phyloP scores from a whole-genome alignment of 768 basidiomycete species.

The Phallus indusiatus region DNA sequence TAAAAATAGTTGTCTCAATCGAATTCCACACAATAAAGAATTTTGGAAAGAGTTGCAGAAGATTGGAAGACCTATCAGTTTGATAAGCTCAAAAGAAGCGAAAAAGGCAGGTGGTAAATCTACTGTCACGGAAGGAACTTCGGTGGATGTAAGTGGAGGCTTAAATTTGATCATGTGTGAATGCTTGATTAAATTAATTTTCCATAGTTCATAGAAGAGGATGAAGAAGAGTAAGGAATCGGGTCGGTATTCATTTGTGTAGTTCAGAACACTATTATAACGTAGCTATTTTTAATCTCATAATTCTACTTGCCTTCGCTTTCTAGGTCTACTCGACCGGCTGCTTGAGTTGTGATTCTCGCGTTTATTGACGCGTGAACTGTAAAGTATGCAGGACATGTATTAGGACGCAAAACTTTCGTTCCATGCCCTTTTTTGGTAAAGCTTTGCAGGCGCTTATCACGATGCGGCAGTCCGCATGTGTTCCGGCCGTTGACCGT shows the following conservation, averaged over 20 bases:
- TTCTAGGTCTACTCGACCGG: not conserved
- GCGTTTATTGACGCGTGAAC: not conserved
- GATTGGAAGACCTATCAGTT: constrained; percentile 41
- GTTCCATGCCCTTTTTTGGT: too few relatives aligned
- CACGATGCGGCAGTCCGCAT: too few relatives aligned
- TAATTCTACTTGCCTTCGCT: too few relatives aligned
- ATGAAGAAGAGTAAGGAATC: not conserved
- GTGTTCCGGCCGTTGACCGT: too few relatives aligned
- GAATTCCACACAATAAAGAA: constrained; percentile 46
- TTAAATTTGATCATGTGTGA: not conserved
- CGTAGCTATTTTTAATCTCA: too few relatives aligned
- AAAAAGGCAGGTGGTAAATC: constrained; percentile 48
- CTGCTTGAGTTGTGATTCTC: not conserved
- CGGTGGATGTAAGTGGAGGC: constrained; percentile 38
- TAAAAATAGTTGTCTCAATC: constrained; percentile 41
- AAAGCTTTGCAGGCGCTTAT: too few relatives aligned
- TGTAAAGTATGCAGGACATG: too few relatives aligned
- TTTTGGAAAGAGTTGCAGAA: constrained; percentile 54
- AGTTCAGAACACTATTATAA: too few relatives aligned
- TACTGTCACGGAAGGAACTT: constrained; percentile 42
- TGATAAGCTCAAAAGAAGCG: constrained; percentile 59
- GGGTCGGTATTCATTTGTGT: too few relatives aligned
- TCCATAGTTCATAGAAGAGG: constrained; percentile 4
- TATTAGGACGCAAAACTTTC: too few relatives aligned
- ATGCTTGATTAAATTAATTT: not conserved